Base-by-base conservation (phyloP, 176 grass and related monocot species). In the Panicum miliaceum region DNA sequence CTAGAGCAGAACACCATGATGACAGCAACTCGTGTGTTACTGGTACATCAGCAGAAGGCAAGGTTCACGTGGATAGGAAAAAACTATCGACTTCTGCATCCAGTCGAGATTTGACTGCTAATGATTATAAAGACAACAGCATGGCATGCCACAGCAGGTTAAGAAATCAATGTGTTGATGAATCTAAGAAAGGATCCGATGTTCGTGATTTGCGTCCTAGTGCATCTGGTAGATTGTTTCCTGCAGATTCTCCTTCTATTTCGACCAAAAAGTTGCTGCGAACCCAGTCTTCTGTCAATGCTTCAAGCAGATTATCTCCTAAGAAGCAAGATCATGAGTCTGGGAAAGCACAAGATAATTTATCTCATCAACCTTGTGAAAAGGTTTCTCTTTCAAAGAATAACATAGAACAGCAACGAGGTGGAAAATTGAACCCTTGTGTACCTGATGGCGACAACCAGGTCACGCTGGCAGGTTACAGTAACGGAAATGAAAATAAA, bases 1-100 rank as follows among this genome's bases (percentile, higher is more conserved):
- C 57, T 83, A 82, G 5, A 68, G 48, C 43, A 46, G 87, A 89
- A 56, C 86, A 80, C 57, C 85, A 81, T 43, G 90, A 87, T 69
- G 90, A 88, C 48, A 90, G 38, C 62, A 85, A 85, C 62, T 94
- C 92, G 3, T 94, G 92, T 84, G 84, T 91, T 78, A 84, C 81
- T 81, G 86, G 76, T 75, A 67, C 48, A 68, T 79, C 89, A 54
- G 81, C 61, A 75, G 81, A 77, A 76, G 64, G 69, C 69, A 91
- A 84, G 75, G 69, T 70, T 90, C 73, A 76, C 29, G 13, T 82
- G 56, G 67, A 91, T 23, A 94, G 70, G 76, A 90, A 80, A 76
- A 94, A 64, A 80, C 12, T 89, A 20, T 91, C 84, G 42, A 89
- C 57, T 73, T 91, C 84, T 56, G 80, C 84, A 50, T 94, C 81